Evolutionary conservation across 345 rosid genomes (phyloP).

Genomic region (Rubroshorea leprosula): DNA sequence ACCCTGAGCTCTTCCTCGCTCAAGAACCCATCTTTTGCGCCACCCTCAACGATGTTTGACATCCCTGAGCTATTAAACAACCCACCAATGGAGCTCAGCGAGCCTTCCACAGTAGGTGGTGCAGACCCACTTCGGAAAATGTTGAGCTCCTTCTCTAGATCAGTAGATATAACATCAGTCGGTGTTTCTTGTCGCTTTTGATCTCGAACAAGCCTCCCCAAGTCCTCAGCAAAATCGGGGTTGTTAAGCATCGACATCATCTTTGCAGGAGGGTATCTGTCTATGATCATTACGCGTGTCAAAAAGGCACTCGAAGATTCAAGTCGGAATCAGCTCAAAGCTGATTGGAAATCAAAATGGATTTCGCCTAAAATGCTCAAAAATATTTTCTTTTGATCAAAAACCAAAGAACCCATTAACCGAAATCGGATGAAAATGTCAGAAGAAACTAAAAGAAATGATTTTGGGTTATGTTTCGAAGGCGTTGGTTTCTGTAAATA

Average conservation of each 20-base stretch:
- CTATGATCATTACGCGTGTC: constrained; percentile 25
- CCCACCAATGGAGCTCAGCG: constrained; percentile 64
- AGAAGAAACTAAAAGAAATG: neutral
- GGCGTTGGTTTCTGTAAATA: neutral
- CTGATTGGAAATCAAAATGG: constrained; percentile 3
- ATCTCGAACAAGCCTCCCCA: constrained; percentile 45
- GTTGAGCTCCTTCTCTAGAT: constrained; percentile 63
- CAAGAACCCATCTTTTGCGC: constrained; percentile 33
- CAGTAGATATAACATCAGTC: constrained; percentile 23
- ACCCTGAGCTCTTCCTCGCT: constrained; percentile 75
- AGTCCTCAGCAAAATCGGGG: constrained; percentile 35
- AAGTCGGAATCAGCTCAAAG: constrained; percentile 17
- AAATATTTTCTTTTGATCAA: constrained; percentile 11
- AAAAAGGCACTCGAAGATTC: constrained; percentile 12
- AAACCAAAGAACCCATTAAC: constrained; percentile 9
- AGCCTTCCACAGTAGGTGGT: constrained; percentile 90
- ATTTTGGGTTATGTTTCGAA: neutral
- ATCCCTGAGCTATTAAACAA: constrained; percentile 36
- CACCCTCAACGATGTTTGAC: constrained; percentile 20
- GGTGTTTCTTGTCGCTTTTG: constrained; percentile 35
- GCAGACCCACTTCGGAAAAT: constrained; percentile 88
- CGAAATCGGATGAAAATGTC: constrained; percentile 2
- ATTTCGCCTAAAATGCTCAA: constrained; percentile 9
- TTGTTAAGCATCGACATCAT: constrained; percentile 51
- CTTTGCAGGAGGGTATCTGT: constrained; percentile 27